Evolutionary conservation across 2,329 filamentous ascomycete species (phyloP), one percentile per base, ranked within the genome.

Genomic region (Diaporthe amygdali): DNA sequence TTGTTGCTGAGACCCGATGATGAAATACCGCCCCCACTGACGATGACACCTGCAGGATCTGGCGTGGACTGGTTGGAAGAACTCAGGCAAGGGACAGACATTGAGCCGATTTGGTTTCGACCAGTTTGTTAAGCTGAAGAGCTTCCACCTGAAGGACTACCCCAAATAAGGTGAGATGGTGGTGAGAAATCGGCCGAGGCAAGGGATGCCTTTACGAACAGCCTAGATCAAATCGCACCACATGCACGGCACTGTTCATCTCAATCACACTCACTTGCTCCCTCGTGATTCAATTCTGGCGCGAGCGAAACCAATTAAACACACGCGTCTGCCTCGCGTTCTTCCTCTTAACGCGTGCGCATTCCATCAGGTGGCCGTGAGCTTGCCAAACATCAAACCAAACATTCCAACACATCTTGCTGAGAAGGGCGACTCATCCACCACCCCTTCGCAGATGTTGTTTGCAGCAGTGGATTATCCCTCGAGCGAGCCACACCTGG

Each of bases 21-120:
- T 39, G 41, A 70, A 64, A 5, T 34, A n/a, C n/a, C 51, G 72
- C 54, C 76, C 51, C 59, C 70, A 51, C 76, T 78, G 70, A 79
- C 72, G 68, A 39, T 66, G 63, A 56, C 27, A 63, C 68, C 70
- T 66, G 46, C 76, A 96, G 93, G 94, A 97, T 81, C 89, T 97
- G 75, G 94, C 95, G n/a, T 97, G 94, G 94, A 96, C 95, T 2
- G 96, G 96, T 14, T 98, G 95, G 95, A 98, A 98, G 86, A 95
- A 97, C 81, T 97, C 95, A 72, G 96, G 96, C 74, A 95, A 94
- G 82, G 96, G 96, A 27, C 92, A 95, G 76, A 98, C 95, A 12
- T 84, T 98, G 77, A 96, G 94, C 83, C 91, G 86, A 76, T 97
- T 95, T 78, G 96, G 96, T 14, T 98, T 97, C 79, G 96, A 98